Evolutionary conservation across 768 basidiomycete genomes (phyloP).

Genomic region (Cystobasidium onofrii): DNA sequence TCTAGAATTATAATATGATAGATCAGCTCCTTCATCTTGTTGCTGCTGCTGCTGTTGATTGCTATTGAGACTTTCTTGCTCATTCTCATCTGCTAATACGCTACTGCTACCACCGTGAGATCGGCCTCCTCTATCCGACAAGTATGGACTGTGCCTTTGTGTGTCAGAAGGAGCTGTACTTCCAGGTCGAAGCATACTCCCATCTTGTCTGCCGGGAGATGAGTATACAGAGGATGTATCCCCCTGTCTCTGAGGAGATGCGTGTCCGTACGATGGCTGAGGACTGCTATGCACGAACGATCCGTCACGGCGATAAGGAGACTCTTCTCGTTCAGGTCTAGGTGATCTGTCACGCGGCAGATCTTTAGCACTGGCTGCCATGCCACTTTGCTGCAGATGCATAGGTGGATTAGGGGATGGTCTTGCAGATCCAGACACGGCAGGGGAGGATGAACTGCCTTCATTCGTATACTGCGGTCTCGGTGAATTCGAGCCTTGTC

Average conservation of each 20-base stretch:
- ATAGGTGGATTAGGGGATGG: no score
- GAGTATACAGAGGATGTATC: neutral
- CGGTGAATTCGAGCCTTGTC: neutral
- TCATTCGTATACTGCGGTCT: neutral
- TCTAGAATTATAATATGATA: neutral
- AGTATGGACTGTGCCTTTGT: neutral
- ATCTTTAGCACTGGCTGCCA: neutral
- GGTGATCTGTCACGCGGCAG: neutral
- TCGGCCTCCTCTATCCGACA: neutral
- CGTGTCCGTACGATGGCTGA: neutral
- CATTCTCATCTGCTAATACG: neutral
- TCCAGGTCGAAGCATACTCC: neutral
- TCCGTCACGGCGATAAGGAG: neutral
- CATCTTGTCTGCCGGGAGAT: neutral
- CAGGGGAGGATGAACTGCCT: neutral
- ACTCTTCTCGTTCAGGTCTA: neutral
- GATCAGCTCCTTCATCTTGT: neutral
- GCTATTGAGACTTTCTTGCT: neutral
- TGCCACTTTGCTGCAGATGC: no score
- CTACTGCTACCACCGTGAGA: neutral
- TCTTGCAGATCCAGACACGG: neutral
- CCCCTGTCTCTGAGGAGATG: neutral
- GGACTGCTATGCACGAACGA: neutral
- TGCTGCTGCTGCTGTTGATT: neutral
- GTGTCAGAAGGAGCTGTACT: neutral